phyloP scores from a whole-genome alignment of 345 rosid species.

The Raphanus sativus region DNA sequence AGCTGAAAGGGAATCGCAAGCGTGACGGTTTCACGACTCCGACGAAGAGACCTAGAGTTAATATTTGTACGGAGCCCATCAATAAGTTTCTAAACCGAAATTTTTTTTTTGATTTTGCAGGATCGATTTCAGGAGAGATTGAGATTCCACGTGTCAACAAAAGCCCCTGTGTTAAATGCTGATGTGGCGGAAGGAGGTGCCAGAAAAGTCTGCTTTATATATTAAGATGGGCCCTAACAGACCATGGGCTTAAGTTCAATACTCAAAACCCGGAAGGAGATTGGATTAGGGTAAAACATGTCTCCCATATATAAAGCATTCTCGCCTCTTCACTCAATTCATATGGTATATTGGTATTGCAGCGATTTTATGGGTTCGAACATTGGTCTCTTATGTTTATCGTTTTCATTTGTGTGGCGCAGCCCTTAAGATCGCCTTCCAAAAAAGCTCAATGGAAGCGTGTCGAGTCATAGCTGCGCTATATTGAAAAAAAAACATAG shows the following conservation, averaged over 20 bases:
- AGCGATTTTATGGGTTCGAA: neutral
- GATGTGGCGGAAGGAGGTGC: too few relatives aligned
- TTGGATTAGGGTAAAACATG: neutral
- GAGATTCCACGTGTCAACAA: too few relatives aligned
- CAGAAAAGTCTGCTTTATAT: too few relatives aligned
- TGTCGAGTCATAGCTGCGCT: constrained; percentile 45
- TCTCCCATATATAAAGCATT: constrained; percentile 13
- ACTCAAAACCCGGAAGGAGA: neutral
- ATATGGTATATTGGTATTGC: neutral
- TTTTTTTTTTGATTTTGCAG: too few relatives aligned
- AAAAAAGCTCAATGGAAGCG: constrained; percentile 39
- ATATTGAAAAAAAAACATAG: neutral
- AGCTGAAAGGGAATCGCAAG: too few relatives aligned
- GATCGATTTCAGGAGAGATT: too few relatives aligned
- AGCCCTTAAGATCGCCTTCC: constrained; percentile 45
- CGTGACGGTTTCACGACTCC: too few relatives aligned
- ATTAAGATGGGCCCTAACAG: too few relatives aligned
- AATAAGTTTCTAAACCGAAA: too few relatives aligned
- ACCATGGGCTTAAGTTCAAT: neutral
- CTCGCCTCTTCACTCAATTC: neutral
- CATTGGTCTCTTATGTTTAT: neutral
- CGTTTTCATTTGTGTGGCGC: constrained; percentile 6
- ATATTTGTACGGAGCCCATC: too few relatives aligned
- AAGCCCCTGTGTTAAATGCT: too few relatives aligned
- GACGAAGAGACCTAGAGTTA: too few relatives aligned